Evolutionary conservation across 768 basidiomycete species (phyloP), one percentile per base, ranked within the genome.

Genomic region (Wakefieldia striispora): DNA sequence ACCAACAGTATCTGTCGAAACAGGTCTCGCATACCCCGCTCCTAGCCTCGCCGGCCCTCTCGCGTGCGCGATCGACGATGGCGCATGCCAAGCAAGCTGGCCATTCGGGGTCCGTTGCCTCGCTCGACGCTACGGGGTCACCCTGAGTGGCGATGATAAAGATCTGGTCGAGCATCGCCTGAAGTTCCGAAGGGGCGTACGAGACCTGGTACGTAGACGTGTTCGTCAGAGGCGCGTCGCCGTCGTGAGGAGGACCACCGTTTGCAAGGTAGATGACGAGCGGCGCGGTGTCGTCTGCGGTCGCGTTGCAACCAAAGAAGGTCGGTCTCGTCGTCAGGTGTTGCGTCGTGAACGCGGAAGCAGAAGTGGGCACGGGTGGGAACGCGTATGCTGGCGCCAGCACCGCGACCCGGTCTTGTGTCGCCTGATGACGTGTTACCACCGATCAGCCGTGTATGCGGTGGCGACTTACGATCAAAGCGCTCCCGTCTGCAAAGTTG

Each of bases 221-320:
- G 65, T 80, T 80, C 6, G 76, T 77, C 9, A 71, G 44, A 8
- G 70, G 58, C n/a, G 63, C 57, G 20, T 66, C 57, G 17, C 72
- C 65, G 27, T 75, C 64, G 49, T 60, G 67, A 37, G 73, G 74
- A 2, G 73, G 64, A 5, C 75, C 76, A 24, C 79, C 78, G 56
- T 78, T 79, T 1, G 82, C 81, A n/a, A 83, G 63, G 63, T 85
- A 85, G 47, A 83, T 71, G 14, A 84, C 55, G 34, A 83, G 60
- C 3, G 82, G 81, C 4, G 71, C 72, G 36, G 62, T 66, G 0
- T 51, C 55, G 20, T 58, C 63, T 40, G 55, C 55, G 21, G 58
- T 50, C 26, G 52, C 54, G 7, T 70, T 55, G 56, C 77, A 77
- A 4, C 76, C 78, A 56, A 78, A 78, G 64, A 80, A 76, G 10